Base-by-base conservation (phyloP, 805 yeast genomes). In the Saitoella complicata region DNA sequence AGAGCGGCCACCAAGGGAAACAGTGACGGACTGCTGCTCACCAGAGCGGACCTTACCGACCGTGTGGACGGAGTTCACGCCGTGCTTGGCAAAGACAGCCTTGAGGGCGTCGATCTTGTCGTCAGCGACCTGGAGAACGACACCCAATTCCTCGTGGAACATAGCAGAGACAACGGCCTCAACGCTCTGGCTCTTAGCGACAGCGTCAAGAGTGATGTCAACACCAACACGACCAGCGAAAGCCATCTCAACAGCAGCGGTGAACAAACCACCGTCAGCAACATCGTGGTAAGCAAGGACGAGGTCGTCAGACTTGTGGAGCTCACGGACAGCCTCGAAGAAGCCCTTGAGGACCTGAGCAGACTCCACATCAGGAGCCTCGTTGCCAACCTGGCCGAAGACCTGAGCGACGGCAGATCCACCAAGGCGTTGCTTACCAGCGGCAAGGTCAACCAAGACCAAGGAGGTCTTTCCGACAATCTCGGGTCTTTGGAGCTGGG, bases 361-460 rank as follows among this genome's bases (percentile, higher is more conserved):
- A 49, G 80, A 78, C 59, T 79, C 84, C 39, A 88, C 96, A 42
- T 79, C 77, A 54, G 97, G 97, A 31, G 82, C 73, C 36, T 70
- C 62, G 59, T 82, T 67, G 50, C 99, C 98, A 46, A 87, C 75
- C 64, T 84, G 83, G 52, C 76, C 75, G 70, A 79, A 88, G 37
- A 84, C 96, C 66, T 91, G 99, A 33, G 96, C 86, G 51, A 88
- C 67, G 5, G 95, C 93, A 33, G 97, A 85, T 43, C 93, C 97
- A 55, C 98, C 99, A 42, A 91, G 69, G 2, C 87, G 66, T 21
- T 61, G 52, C 42, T 58, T 62, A 44, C 69, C 70, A 3, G 70
- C 69, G 35, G 84, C 79, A 51, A 88, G 70, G 58, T 85, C 95
- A 48, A 91, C 94, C 42, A 79, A 71, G 32, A 86, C 81, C 54